Percentiles rank a stretch among this genome's conserved stretches.
phyloP scores from a whole-genome alignment of 805 yeast species.

The Wickerhamiella kurtzmanii region DNA sequence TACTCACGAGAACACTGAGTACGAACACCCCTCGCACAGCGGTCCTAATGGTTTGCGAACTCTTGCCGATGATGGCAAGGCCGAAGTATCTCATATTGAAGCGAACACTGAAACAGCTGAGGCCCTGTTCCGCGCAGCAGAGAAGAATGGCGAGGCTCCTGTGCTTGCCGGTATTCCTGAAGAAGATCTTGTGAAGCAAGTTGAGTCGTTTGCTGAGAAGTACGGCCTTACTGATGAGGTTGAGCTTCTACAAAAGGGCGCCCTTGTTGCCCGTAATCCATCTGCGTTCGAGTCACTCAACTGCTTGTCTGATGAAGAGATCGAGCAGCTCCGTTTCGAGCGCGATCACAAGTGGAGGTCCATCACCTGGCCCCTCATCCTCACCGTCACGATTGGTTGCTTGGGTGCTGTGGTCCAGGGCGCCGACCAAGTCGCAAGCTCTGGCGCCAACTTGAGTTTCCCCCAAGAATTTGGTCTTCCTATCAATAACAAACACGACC shows the following conservation, averaged over 20 bases:
- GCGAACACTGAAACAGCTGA: not conserved
- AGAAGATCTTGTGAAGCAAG: conserved; percentile 5
- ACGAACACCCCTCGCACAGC: too few species aligned
- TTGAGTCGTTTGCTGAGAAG: conserved; percentile 9
- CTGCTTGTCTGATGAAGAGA: conserved; percentile 22
- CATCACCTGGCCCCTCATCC: conserved; percentile 27
- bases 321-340: conserved; percentile 29
- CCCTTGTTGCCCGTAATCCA: conserved; percentile 37
- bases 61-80: not conserved
- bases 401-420: conserved; percentile 61
- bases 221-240: conserved; percentile 15
- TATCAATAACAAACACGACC: conserved; percentile 17
- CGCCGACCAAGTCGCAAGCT: conserved; percentile 59
- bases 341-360: conserved; percentile 36
- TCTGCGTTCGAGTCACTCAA: conserved; percentile 11
- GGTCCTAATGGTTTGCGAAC: not conserved
- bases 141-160: not conserved
- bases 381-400: conserved; percentile 45
- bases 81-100: not conserved
- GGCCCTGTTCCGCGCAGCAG: not conserved
- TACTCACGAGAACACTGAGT: not conserved
- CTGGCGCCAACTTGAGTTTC: conserved; percentile 50
- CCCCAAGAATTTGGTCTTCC: conserved; percentile 30
- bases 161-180: conserved; percentile 6
- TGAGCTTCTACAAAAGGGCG: conserved; percentile 30